These are phyloP conservation scores for Haberlea rhodopensis DNA, from an alignment of 257 asterid genomes.

Conservation along the genomic window DNA sequence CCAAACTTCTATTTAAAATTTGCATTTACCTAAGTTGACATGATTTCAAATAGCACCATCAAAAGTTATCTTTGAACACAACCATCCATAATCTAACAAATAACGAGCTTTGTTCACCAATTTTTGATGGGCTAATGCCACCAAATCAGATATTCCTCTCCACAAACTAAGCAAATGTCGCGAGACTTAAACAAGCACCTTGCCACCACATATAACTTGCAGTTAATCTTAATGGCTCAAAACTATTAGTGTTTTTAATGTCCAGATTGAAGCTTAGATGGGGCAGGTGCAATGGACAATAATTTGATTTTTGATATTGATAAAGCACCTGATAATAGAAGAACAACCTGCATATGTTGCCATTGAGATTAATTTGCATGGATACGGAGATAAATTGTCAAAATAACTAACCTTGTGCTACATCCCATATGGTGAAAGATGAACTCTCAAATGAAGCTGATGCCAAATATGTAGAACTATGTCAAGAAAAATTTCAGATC, in stretches of 20 bases:
- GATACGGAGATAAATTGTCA: slow-evolving; percentile 17
- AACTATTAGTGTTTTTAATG: neutral
- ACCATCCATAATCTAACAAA: slow-evolving; percentile 6
- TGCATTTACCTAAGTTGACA: slow-evolving; percentile 1
- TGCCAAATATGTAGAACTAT: slow-evolving; percentile 68
- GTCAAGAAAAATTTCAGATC: slow-evolving; percentile 49
- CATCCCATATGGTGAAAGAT: slow-evolving; percentile 95
- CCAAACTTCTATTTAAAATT: slow-evolving; percentile 5
- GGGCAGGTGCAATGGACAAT: neutral
- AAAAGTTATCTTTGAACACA: neutral
- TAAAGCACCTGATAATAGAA: slow-evolving; percentile 1
- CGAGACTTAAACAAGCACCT: neutral
- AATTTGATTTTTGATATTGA: slow-evolving; percentile 1
- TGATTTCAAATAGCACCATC: neutral
- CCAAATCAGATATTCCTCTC: neutral
- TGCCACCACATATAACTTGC: neutral
- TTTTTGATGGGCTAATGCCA: neutral
- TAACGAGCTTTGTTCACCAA: neutral
- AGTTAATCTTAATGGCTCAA: neutral
- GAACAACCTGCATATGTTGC: neutral
- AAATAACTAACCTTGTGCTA: slow-evolving; percentile 71
- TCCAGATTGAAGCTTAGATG: neutral
- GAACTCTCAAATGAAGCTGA: slow-evolving; percentile 90
- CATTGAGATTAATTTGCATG: neutral
- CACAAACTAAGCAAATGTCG: neutral